Base-by-base conservation (phyloP, 805 yeast species). In the Saturnispora sanitii region DNA sequence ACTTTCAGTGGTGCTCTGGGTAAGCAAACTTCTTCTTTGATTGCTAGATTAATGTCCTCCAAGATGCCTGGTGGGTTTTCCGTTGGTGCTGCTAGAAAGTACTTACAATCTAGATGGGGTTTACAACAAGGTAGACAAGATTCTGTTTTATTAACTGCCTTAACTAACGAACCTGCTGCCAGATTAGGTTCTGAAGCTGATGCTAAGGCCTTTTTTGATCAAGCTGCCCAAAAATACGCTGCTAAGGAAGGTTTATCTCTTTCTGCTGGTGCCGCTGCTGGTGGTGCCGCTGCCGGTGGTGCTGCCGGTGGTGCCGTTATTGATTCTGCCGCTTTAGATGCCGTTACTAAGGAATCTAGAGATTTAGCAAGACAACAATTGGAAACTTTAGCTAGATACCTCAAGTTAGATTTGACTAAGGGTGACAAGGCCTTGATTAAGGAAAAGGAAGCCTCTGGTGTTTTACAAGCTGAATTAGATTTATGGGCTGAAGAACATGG, bases 31-130 rank as follows among this genome's bases (percentile, higher is more conserved):
- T 67, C 87, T 29, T 82, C 96, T 22, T 73, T 92, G 55, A 71
- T 90, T 48, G 84, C 95, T 48, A 81, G 96, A 67, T 73, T 92
- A 57, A 82, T 88, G 70, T 79, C 97, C 9, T 82, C 96, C 22
- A 92, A 92, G 70, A 92, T 92, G 97, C 97, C 99, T 41, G 99
- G 99, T 74, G 99, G 99, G 17, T 92, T 90, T 66, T 82, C 94
- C 36, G 80, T 90, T 53, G 81, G 96, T 47, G 70, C 75, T 49
- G 94, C 95, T 39, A 82, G 96, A 71, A 86, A 88, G 64, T 84
- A 92, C 67, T 75, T 92, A 61, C 88, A 83, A 67, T 60, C 88
- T 34, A 78, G 90, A 64, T 92, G 84, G 84, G 98, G 98, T 52
- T 74, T 92, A 54, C 94, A 83, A 50, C 47, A 83, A 35, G 96